Evolutionary conservation across 768 basidiomycete genomes (phyloP).

Genomic region (Phlebiopsis flavidoalba): DNA sequence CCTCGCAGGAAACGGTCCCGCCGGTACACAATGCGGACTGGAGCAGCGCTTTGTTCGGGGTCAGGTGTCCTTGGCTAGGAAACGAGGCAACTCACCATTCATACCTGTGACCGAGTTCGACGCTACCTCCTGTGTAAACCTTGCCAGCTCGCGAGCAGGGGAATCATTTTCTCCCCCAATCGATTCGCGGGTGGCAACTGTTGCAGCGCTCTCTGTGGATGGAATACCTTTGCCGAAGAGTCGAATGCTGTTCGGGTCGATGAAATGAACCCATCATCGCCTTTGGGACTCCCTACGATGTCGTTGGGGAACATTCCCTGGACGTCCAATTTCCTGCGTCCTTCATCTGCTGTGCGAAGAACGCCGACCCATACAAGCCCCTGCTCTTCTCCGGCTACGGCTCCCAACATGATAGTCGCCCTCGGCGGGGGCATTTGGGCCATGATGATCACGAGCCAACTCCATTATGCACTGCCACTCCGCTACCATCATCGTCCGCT

Average conservation of each 20-base stretch:
- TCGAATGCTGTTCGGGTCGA: conserved; percentile 43
- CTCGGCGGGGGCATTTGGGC: conserved; percentile 37
- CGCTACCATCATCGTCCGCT: conserved; percentile 50
- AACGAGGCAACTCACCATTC: conserved; percentile 34
- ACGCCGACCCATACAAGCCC: conserved; percentile 43
- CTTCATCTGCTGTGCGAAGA: conserved; percentile 40
- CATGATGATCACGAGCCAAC: conserved; percentile 45
- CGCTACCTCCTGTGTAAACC: conserved; percentile 47
- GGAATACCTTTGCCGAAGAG: conserved; percentile 51
- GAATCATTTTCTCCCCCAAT: conserved; percentile 54
- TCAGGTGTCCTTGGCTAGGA: neutral
- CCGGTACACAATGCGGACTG: conserved; percentile 49
- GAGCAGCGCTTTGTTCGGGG: neutral
- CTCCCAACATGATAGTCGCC: conserved; percentile 49
- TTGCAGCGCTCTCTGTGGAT: conserved; percentile 33
- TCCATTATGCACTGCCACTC: conserved; percentile 52
- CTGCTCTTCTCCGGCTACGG: conserved; percentile 49
- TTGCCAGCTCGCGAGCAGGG: conserved; percentile 44
- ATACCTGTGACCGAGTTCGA: conserved; percentile 44
- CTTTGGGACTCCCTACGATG: conserved; percentile 49
- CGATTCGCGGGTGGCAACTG: conserved; percentile 29
- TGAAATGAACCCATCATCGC: conserved; percentile 38
- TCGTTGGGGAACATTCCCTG: conserved; percentile 58
- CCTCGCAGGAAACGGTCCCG: conserved; percentile 51
- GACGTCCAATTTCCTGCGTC: conserved; percentile 40